A percentile compares a stretch with the other conserved stretches of the same genome.
phyloP scores from a whole-genome alignment of 2,329 filamentous ascomycete species.

The Epicoccum nigrum region DNA sequence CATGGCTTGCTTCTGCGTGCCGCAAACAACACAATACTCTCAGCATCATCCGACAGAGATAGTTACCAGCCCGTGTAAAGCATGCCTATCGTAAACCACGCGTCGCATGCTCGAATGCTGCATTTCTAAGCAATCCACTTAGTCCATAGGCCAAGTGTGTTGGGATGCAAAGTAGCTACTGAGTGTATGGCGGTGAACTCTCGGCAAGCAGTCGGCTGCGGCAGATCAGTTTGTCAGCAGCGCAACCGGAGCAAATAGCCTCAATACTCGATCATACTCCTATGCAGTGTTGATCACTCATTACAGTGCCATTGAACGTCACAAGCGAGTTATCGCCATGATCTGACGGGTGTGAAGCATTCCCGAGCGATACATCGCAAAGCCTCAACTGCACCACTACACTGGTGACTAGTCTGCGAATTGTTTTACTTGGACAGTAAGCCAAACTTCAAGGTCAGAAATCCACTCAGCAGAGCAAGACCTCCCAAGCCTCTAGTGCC shows the following conservation, averaged over 20 bases:
- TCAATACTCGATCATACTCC: not conserved
- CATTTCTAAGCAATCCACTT: slow-evolving; percentile 8
- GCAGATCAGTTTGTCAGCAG: slow-evolving; percentile 1
- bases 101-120: not conserved
- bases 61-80: not conserved
- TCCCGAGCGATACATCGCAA: not conserved
- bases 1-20: not conserved
- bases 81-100: not conserved
- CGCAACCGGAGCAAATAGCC: not conserved
- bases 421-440: too few species aligned
- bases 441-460: too few species aligned
- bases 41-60: not conserved
- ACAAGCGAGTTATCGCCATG: too few species aligned
- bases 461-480: too few species aligned
- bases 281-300: too few species aligned
- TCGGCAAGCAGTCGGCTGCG: slow-evolving; percentile 3
- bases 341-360: too few species aligned
- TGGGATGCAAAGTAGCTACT: not conserved
- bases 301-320: too few species aligned
- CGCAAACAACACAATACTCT: not conserved
- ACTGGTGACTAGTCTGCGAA: too few species aligned
- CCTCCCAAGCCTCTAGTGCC: slow-evolving; percentile 39
- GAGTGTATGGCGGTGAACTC: not conserved
- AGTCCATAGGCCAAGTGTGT: not conserved
- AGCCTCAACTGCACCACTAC: not conserved